Evolutionary conservation across 2,329 filamentous ascomycete genomes (phyloP).

Genomic region (Davidsoniella neocaledoniae): DNA sequence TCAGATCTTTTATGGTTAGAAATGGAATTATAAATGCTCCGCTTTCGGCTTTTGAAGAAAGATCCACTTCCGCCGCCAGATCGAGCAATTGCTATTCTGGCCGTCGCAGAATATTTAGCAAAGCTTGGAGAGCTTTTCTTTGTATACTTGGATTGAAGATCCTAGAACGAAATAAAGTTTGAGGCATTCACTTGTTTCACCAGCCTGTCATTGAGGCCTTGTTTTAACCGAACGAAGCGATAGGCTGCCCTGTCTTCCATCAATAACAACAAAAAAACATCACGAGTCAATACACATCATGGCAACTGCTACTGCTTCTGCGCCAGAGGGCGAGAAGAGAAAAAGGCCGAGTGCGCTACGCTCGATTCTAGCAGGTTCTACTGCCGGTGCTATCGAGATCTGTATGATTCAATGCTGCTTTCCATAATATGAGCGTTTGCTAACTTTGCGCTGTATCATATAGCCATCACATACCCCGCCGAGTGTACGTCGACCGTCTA

Average conservation of each 20-base stretch:
- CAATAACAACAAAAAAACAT: background rate
- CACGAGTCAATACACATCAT: background rate
- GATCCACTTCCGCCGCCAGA: background rate
- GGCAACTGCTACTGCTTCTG: background rate
- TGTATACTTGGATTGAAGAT: too few species aligned
- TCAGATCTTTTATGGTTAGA: too few species aligned
- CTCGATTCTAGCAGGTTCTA: constrained; percentile 79
- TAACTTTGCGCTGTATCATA: constrained; percentile 1
- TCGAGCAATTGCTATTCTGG: background rate
- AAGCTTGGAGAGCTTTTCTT: too few species aligned
- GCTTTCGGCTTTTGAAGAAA: constrained; percentile 2
- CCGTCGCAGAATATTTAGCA: too few species aligned
- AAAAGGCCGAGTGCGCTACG: constrained; percentile 61
- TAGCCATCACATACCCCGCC: constrained; percentile 78
- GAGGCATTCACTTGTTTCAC: too few species aligned
- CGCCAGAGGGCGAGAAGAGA: constrained; percentile 3
- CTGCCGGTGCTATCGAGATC: constrained; percentile 91
- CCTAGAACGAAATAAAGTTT: too few species aligned
- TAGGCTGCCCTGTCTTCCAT: too few species aligned
- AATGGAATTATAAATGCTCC: background rate
- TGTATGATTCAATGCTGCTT: constrained; percentile 26
- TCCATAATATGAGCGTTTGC: background rate
- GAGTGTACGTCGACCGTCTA: constrained; percentile 47
- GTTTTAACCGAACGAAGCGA: too few species aligned
- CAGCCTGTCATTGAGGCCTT: too few species aligned